These are phyloP conservation scores for Phialocephala subalpina DNA, from an alignment of 2,329 filamentous ascomycete species.

Conservation along the genomic window DNA sequence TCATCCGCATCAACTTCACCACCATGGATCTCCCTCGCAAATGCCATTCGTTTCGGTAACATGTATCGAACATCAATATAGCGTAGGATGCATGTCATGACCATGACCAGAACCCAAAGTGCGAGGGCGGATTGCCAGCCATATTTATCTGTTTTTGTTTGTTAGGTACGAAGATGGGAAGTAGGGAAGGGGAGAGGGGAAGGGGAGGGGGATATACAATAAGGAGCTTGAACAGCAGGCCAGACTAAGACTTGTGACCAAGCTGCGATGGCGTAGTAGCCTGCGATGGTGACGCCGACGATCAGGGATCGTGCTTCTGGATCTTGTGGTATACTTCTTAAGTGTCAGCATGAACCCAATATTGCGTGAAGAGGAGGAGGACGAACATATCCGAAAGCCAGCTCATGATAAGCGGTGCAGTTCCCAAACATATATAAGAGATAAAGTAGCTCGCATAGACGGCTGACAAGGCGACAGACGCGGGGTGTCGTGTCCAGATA, in stretches of 20 bases:
- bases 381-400: constrained; percentile 57
- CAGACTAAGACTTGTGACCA: constrained; percentile 61
- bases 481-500: constrained; percentile 58
- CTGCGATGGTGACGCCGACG: constrained; percentile 57
- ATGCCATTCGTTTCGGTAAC: constrained; percentile 26
- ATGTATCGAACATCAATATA: constrained; percentile 54
- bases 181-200: neutral
- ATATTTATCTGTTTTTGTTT: constrained; percentile 47
- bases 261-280: constrained; percentile 58
- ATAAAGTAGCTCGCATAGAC: constrained; percentile 62
- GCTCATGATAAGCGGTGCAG: constrained; percentile 59
- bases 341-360: constrained; percentile 34
- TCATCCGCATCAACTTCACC: neutral
- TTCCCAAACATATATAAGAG: constrained; percentile 55
- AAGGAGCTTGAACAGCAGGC: constrained; percentile 59
- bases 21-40: neutral
- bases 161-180: neutral
- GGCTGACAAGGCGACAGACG: constrained; percentile 50
- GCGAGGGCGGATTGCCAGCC: constrained; percentile 57
- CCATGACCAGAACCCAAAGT: constrained; percentile 53
- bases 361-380: constrained; percentile 21
- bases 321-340: constrained; percentile 52
- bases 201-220: constrained; percentile 46
- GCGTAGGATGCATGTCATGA: constrained; percentile 53
- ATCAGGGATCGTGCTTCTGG: constrained; percentile 57